phyloP scores from a whole-genome alignment of 176 grass and related monocot genomes.

The Triticum timopheevii region DNA sequence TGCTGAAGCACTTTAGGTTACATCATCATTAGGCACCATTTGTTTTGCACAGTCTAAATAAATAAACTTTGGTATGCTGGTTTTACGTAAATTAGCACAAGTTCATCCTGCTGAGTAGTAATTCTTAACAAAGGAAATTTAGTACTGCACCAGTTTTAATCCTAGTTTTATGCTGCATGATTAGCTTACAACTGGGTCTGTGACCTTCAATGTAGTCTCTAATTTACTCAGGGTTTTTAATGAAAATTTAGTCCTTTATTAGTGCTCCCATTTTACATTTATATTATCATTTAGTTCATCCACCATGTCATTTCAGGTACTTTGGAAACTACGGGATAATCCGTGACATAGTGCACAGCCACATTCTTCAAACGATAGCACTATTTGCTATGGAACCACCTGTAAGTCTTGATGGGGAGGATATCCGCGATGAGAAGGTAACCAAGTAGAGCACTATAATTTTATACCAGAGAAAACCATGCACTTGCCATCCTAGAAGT shows the following conservation, averaged over 20 bases:
- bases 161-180: not conserved
- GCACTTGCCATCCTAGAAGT: not conserved
- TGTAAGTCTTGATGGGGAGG: slow-evolving; percentile 90
- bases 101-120: not conserved
- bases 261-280: not conserved
- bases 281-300: not conserved
- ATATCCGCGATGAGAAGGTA: slow-evolving; percentile 98
- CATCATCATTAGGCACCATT: not conserved
- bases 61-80: not conserved
- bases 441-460: not conserved
- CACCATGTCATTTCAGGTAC: slow-evolving; percentile 49
- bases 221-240: slow-evolving; percentile 24
- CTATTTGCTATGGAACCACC: slow-evolving; percentile 94
- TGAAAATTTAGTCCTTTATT: not conserved
- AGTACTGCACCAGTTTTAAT: not conserved
- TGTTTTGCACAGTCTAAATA: not conserved
- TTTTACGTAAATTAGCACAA: slow-evolving; percentile 13
- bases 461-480: not conserved
- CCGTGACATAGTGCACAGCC: slow-evolving; percentile 89
- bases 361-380: slow-evolving; percentile 91
- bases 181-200: slow-evolving; percentile 7
- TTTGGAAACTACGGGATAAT: slow-evolving; percentile 89
- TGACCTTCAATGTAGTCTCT: slow-evolving; percentile 9
- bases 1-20: not conserved
- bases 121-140: not conserved